Evolutionary conservation across 306 rosid genomes (phyloP).

Genomic region (Dalbergia cultrata): DNA sequence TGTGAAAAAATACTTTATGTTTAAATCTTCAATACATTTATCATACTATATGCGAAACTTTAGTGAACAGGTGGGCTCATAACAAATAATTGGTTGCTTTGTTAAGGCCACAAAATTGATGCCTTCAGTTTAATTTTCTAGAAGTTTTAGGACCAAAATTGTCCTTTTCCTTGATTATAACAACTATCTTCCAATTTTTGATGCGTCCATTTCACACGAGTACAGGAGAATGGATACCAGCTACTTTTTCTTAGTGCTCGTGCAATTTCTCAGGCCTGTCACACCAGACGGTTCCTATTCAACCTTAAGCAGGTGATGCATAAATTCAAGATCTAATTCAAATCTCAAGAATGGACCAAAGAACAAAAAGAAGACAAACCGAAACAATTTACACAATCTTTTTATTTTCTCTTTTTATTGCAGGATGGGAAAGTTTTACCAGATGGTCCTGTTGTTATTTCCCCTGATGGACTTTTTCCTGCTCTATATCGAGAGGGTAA

Average conservation of each 20-base stretch:
- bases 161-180: conserved; percentile 28
- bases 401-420: conserved; percentile 39
- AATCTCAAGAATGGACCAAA: conserved; percentile 53
- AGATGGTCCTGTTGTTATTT: conserved; percentile 95
- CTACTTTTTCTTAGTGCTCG: conserved; percentile 97
- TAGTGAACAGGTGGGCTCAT: conserved; percentile 35
- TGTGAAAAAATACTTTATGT: neutral
- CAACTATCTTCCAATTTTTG: conserved; percentile 8
- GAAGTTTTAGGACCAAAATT: conserved; percentile 32
- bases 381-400: conserved; percentile 51
- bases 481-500: conserved; percentile 95
- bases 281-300: conserved; percentile 83
- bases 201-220: conserved; percentile 37
- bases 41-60: conserved; percentile 6
- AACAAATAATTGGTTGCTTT: conserved; percentile 28
- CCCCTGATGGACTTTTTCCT: conserved; percentile 97
- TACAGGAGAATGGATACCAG: conserved; percentile 93
- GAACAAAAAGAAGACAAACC: conserved; percentile 6
- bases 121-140: conserved; percentile 14
- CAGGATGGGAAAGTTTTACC: conserved; percentile 97
- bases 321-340: conserved; percentile 35
- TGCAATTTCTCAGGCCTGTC: conserved; percentile 92
- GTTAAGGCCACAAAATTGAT: conserved; percentile 35
- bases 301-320: conserved; percentile 89
- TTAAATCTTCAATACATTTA: conserved; percentile 32